Base-by-base conservation (phyloP, 495 filamentous ascomycete species). In the Annulohypoxylon stygium region DNA sequence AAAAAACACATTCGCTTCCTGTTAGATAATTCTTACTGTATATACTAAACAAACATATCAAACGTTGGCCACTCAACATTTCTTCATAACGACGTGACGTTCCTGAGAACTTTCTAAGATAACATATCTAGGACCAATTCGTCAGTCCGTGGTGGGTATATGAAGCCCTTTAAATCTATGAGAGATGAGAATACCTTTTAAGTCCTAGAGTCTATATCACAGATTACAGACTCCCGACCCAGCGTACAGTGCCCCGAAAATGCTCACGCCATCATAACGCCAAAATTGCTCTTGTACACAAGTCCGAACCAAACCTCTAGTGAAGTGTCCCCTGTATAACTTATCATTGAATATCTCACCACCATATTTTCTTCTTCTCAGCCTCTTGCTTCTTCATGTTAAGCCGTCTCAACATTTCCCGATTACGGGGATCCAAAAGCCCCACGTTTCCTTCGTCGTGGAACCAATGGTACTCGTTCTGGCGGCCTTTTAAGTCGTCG, bases 361-460 rank as follows among this genome's bases (percentile, higher is more conserved):
- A 77, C 73, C 80, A 81, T 65, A 78, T 82, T 78, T 80, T 83
- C 57, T 75, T 64, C 16, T 80, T 80, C 64, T 79, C 79, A 53
- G 74, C 75, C 33, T 75, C 71, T 12, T 71, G 64, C 79, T 85
- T 85, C 69, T 81, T 78, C 80, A 80, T 80, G 60, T 84, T 83
- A 26, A 85, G 81, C 25, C 82, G 76, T 65, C 82, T 76, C 61
- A 85, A 61, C 69, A 82, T 78, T 65, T 85, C 83, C n/a, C 82
- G 81, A 64, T 84, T 85, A 61, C 75, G 80, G 2, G 83, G 80
- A 45, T 85, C 83, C 3, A 85, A 60, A 11, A 85, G 68, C 9
- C 76, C 77, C 30, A 83, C 80, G 12, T 81, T 78, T 59, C 76
- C 76, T 37, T 85, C 83, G 50, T 84, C 80, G 34, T 79, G 82